Conservation (phyloP, 805 yeast genomes). For the Wickerhamiella alocasiicola region DNA sequence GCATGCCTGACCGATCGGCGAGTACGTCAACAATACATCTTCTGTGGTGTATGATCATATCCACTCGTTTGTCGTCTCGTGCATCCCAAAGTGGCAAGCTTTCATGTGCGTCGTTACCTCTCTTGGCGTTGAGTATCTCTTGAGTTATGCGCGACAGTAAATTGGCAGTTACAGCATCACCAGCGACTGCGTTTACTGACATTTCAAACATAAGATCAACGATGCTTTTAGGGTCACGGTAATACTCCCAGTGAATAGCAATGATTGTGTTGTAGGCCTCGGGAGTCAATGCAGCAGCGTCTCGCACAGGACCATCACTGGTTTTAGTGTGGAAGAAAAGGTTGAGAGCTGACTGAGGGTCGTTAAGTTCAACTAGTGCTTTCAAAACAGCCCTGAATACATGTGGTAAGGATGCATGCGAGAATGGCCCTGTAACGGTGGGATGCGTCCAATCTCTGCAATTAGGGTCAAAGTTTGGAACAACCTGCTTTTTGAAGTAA, state of each 20-base stretch:
- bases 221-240: slow-evolving; percentile 29
- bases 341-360: slow-evolving; percentile 28
- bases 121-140: slow-evolving; percentile 22
- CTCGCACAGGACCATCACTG: slow-evolving; percentile 27
- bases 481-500: slow-evolving; percentile 17
- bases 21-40: slow-evolving; percentile 5
- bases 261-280: slow-evolving; percentile 31
- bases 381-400: slow-evolving; percentile 7
- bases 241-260: slow-evolving; percentile 30
- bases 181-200: slow-evolving; percentile 32
- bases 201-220: slow-evolving; percentile 30
- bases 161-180: slow-evolving; percentile 27
- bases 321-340: slow-evolving; percentile 29
- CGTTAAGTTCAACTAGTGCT: slow-evolving; percentile 21
- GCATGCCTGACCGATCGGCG: slow-evolving; percentile 2
- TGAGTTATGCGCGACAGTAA: slow-evolving; percentile 22
- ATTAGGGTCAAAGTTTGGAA: slow-evolving; percentile 14
- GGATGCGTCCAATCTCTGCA: not conserved
- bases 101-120: slow-evolving; percentile 17
- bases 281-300: slow-evolving; percentile 30
- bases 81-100: slow-evolving; percentile 24
- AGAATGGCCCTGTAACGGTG: not conserved
- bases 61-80: slow-evolving; percentile 21
- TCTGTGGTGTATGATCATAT: slow-evolving; percentile 21
- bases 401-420: not conserved